These are phyloP conservation scores for Phytopythium aichiense DNA, from an alignment of 352 stramenopile genomes.

Conservation along the genomic window DNA sequence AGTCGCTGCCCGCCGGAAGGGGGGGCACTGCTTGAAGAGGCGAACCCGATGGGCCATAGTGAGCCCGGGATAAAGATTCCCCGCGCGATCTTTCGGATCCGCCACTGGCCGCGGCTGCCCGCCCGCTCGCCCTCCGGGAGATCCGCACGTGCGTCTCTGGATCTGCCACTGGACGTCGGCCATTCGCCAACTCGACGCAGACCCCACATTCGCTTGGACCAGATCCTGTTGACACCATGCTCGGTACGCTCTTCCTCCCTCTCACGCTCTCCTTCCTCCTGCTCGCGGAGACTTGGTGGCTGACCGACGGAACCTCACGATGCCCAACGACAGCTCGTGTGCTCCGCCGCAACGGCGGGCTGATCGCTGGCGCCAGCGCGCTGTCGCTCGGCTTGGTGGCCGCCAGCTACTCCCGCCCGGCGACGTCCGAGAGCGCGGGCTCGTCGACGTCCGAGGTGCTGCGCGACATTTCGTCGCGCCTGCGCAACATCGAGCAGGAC, in stretches of 20 bases:
- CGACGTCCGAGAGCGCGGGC: slow-evolving; percentile 42
- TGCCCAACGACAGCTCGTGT: slow-evolving; percentile 24
- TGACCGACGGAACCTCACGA: background rate
- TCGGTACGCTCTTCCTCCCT: background rate
- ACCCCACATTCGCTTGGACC: slow-evolving; percentile 3
- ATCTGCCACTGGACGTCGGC: no score
- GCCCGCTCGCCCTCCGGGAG: background rate
- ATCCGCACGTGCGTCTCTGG: background rate
- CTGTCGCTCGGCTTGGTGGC: slow-evolving; percentile 54
- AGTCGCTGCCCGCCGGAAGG: background rate
- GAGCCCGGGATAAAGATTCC: background rate
- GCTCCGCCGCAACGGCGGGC: slow-evolving; percentile 49
- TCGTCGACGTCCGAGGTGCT: slow-evolving; percentile 52
- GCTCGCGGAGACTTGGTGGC: background rate
- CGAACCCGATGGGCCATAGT: background rate
- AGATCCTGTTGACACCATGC: slow-evolving; percentile 9
- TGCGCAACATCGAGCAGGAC: slow-evolving; percentile 62
- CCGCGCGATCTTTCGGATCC: slow-evolving; percentile 2
- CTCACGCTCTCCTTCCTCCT: background rate
- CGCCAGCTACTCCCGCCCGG: slow-evolving; percentile 29
- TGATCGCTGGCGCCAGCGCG: slow-evolving; percentile 48
- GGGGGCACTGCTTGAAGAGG: no score
- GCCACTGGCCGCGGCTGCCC: slow-evolving; percentile 2
- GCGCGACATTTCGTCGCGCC: slow-evolving; percentile 58
- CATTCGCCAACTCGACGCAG: slow-evolving; percentile 25